phyloP scores from a whole-genome alignment of 1,284 basidiomycete genomes.

The Cutaneotrichosporon dermatis region DNA sequence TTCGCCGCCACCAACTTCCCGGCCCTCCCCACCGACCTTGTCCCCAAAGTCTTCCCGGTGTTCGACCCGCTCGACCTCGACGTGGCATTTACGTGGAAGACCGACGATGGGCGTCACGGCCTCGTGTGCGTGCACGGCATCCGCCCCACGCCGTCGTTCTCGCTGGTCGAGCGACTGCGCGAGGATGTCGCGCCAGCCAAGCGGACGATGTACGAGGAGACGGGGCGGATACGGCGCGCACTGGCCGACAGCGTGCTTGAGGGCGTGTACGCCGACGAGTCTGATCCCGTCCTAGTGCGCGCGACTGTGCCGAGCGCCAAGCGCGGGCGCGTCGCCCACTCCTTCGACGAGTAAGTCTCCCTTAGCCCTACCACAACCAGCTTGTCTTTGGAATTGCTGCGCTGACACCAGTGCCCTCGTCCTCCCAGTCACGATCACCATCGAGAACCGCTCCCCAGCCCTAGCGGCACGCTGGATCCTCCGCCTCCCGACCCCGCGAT shows the following conservation, averaged over 20 bases:
- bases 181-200: conserved; percentile 59
- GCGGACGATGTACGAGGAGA: conserved; percentile 84
- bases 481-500: conserved; percentile 20
- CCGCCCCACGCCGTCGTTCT: conserved; percentile 62
- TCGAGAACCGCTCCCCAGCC: conserved; percentile 57
- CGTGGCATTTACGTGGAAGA: conserved; percentile 70
- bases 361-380: not conserved
- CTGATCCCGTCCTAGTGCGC: conserved; percentile 60
- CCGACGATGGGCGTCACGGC: conserved; percentile 55
- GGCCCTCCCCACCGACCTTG: conserved; percentile 57
- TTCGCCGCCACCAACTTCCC: conserved; percentile 54
- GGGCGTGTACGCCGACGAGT: conserved; percentile 70
- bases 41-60: conserved; percentile 67
- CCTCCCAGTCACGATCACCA: conserved; percentile 56
- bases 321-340: not conserved
- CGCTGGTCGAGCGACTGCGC: conserved; percentile 56
- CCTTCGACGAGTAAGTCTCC: not conserved
- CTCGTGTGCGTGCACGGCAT: conserved; percentile 59
- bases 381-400: no score
- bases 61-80: conserved; percentile 69
- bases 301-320: conserved; percentile 18
- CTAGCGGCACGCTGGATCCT: conserved; percentile 33
- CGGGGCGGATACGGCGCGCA: conserved; percentile 63
- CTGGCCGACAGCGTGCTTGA: conserved; percentile 62
- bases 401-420: conserved; percentile 55